Percentiles rank a stretch among this genome's conserved stretches.
phyloP scores from a whole-genome alignment of 2,329 filamentous ascomycete species.

The Pestalotiopsis sp. region DNA sequence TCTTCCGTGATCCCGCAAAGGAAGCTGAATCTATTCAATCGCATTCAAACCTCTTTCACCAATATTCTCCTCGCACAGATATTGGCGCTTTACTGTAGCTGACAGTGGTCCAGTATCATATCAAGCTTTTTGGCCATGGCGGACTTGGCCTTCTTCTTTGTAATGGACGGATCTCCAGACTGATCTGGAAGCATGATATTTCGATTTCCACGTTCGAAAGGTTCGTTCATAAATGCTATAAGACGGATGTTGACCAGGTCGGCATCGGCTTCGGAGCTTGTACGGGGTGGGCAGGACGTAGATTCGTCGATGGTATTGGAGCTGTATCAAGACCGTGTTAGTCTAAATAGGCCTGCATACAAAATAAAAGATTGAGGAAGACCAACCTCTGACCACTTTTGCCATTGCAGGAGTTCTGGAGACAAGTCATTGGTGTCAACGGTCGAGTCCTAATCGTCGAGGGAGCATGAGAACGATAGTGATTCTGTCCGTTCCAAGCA shows the following conservation, averaged over 20 bases:
- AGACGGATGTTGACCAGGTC: neutral
- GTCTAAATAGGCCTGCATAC: neutral
- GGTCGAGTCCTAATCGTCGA: neutral
- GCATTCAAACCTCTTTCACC: neutral
- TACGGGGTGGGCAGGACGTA: neutral
- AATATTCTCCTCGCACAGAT: neutral
- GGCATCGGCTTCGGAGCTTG: neutral
- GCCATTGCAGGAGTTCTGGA: neutral
- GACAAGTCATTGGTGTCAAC: neutral
- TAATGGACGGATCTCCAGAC: neutral
- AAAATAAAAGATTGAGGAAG: neutral
- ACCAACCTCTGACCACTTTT: neutral
- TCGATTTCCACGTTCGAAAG: neutral
- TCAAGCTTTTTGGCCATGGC: neutral
- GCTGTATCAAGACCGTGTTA: too few relatives aligned
- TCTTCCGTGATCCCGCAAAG: neutral
- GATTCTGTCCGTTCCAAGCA: neutral
- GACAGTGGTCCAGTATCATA: neutral
- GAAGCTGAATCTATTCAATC: neutral
- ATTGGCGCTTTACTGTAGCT: neutral
- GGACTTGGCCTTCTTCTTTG: neutral
- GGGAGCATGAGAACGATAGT: neutral
- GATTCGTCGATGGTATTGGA: neutral
- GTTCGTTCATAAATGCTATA: neutral
- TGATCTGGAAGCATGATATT: slow-evolving; percentile 1